Percentiles rank a stretch among this genome's conserved stretches.
phyloP scores from a whole-genome alignment of 768 basidiomycete species.

The Auriculariales sp. region DNA sequence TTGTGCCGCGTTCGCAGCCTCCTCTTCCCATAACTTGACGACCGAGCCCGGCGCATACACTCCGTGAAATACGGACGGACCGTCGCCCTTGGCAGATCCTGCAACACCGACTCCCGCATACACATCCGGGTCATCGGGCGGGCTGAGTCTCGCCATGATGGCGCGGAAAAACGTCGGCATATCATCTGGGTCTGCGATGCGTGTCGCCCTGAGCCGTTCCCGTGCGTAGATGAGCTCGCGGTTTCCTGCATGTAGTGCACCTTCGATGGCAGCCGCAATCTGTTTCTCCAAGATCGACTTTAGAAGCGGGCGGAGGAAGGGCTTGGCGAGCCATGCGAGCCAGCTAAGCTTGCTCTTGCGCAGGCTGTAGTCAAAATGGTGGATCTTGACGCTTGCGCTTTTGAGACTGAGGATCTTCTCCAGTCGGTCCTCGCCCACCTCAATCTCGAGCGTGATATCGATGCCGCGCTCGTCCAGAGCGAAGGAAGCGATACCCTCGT shows the following conservation, averaged over 20 bases:
- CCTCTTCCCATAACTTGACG: not conserved
- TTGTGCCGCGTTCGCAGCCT: not conserved
- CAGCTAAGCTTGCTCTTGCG: not conserved
- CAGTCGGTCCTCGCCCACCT: not conserved
- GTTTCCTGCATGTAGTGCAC: not conserved
- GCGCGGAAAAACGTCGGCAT: not conserved
- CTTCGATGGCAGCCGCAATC: not conserved
- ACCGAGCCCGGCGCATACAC: not conserved
- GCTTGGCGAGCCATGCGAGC: not conserved
- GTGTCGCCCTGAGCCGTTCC: not conserved
- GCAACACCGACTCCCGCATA: not conserved
- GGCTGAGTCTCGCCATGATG: not conserved
- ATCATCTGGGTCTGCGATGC: not conserved
- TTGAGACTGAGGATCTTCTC: not conserved
- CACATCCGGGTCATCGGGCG: not conserved
- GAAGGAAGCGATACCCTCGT: slow-evolving; percentile 1
- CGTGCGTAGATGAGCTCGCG: not conserved
- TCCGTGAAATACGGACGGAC: not conserved
- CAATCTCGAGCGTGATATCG: not conserved
- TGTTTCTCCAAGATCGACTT: not conserved
- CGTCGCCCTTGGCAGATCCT: not conserved
- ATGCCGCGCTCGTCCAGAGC: not conserved
- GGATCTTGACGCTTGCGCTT: not conserved
- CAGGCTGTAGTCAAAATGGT: not conserved
- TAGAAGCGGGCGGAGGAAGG: not conserved